phyloP scores from a whole-genome alignment of 202 grass and related monocot genomes.

The Elaeis oleifera region DNA sequence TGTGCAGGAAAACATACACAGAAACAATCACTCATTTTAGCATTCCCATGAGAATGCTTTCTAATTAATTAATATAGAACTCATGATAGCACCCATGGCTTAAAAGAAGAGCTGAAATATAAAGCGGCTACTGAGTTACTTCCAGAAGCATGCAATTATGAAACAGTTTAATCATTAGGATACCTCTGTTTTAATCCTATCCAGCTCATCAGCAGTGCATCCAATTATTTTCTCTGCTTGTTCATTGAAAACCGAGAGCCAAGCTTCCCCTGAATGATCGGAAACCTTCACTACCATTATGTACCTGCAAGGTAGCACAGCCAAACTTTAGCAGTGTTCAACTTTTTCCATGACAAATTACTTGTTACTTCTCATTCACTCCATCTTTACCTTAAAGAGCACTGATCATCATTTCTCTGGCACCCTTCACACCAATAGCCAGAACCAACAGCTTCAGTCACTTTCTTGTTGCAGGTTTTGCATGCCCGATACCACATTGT shows the following conservation, averaged over 20 bases:
- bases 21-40: too few relatives aligned
- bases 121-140: too few relatives aligned
- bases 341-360: background rate
- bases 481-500: constrained; percentile 96
- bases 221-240: constrained; percentile 85
- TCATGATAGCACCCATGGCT: too few relatives aligned
- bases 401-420: constrained; percentile 64
- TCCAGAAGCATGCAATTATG: background rate
- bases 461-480: constrained; percentile 92
- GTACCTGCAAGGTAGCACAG: constrained; percentile 39
- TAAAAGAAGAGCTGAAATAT: too few relatives aligned
- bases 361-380: background rate
- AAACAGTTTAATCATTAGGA: background rate
- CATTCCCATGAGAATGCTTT: too few relatives aligned
- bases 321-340: background rate
- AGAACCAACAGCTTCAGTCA: constrained; percentile 57
- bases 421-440: constrained; percentile 91
- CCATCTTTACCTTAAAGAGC: constrained; percentile 58
- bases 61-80: too few relatives aligned
- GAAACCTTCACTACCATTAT: constrained; percentile 86
- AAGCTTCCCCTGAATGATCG: constrained; percentile 80
- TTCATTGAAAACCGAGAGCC: constrained; percentile 89
- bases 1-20: too few relatives aligned
- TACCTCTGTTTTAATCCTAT: constrained; percentile 82
- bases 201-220: constrained; percentile 82